These are phyloP conservation scores for Stentor roeselii DNA, from an alignment of 73 alveolate species.

Conservation along the genomic window DNA sequence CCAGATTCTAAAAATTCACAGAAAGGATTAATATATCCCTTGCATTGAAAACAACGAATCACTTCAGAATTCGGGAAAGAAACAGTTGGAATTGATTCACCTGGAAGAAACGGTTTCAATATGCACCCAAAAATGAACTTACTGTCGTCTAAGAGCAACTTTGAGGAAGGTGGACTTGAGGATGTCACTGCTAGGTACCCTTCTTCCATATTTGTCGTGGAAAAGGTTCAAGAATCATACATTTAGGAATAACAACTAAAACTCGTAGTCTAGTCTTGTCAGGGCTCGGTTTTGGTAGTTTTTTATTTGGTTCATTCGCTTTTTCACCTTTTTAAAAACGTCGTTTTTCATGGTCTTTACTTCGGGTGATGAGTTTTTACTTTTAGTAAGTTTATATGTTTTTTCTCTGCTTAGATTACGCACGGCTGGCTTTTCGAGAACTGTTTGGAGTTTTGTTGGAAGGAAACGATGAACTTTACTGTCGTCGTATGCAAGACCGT, in stretches of 20 bases:
- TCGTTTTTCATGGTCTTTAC: no score
- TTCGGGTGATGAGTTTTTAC: background rate
- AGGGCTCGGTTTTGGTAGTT: background rate
- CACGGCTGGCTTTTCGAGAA: background rate
- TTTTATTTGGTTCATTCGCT: background rate
- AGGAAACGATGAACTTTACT: background rate
- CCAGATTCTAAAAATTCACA: conserved; percentile 72
- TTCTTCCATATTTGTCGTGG: background rate
- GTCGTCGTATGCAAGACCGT: background rate
- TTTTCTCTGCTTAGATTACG: background rate
- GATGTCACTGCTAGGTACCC: background rate
- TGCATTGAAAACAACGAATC: conserved; percentile 87
- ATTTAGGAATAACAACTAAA: background rate
- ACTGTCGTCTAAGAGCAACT: conserved; percentile 3
- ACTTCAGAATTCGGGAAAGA: conserved; percentile 57
- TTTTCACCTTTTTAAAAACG: background rate
- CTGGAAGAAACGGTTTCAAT: conserved; percentile 31
- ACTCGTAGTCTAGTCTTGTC: background rate
- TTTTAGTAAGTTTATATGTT: background rate
- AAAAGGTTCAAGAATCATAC: background rate
- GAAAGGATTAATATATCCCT: conserved; percentile 93
- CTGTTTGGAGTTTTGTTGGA: background rate
- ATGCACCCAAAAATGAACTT: conserved; percentile 35
- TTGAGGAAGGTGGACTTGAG: conserved; percentile 12
- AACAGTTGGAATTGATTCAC: conserved; percentile 46